A percentile compares a stretch with the other conserved stretches of the same genome.
Evolutionary conservation across 176 grass and related monocot genomes (phyloP).

Genomic region (Eragrostis nindensis): DNA sequence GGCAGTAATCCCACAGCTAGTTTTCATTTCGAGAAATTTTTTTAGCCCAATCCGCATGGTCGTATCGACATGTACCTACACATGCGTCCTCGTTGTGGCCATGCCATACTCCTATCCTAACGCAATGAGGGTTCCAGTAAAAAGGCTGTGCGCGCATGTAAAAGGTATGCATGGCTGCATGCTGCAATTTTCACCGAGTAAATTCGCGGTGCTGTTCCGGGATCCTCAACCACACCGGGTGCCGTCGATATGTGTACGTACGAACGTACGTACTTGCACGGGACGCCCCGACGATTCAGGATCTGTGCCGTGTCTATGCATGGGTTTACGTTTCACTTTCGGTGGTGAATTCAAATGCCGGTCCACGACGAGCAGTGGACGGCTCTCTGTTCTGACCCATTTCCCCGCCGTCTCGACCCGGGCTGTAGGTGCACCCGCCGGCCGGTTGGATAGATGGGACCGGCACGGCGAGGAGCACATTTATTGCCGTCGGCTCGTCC

Average conservation of each 20-base stretch:
- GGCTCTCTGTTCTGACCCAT: not conserved
- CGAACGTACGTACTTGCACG: not conserved
- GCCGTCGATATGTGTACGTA: not conserved
- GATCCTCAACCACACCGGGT: not conserved
- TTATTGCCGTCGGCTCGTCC: conserved; percentile 14
- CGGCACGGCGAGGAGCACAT: conserved; percentile 22
- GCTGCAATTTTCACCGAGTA: not conserved
- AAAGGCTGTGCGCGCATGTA: too few relatives aligned
- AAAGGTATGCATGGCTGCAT: too few relatives aligned
- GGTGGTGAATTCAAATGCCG: not conserved
- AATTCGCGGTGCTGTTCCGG: not conserved
- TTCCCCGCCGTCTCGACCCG: not conserved
- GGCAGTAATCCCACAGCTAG: not conserved
- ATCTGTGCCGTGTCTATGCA: conserved; percentile 23
- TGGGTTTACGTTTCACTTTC: not conserved
- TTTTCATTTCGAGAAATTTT: too few relatives aligned
- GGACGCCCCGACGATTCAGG: conserved; percentile 27
- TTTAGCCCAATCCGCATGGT: too few relatives aligned
- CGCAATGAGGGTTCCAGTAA: too few relatives aligned
- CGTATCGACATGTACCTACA: too few relatives aligned
- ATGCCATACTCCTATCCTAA: too few relatives aligned
- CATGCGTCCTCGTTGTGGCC: too few relatives aligned
- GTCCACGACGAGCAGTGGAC: not conserved
- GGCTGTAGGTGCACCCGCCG: not conserved
- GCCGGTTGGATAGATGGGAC: conserved; percentile 20